Evolutionary conservation across 345 rosid species (phyloP).

Genomic region (Lepidium sativum): DNA sequence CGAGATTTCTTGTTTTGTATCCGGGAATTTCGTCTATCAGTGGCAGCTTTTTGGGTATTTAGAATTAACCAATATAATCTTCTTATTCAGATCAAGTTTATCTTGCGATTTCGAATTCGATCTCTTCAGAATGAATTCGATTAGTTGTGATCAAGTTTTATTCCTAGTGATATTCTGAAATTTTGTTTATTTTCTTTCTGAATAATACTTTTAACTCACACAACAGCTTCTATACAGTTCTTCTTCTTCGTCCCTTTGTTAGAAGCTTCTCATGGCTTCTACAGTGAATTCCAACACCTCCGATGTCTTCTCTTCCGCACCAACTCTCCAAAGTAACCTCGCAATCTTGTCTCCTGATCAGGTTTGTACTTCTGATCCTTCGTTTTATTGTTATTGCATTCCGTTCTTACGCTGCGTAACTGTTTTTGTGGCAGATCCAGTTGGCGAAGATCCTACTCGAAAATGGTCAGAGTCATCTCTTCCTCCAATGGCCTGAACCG

Average conservation of each 20-base stretch:
- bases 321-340: constrained; percentile 54
- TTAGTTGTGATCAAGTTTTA: too few species aligned
- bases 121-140: too few species aligned
- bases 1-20: neutral
- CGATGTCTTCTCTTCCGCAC: constrained; percentile 43
- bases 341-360: constrained; percentile 47
- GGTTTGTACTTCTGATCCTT: constrained; percentile 23
- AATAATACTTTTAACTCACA: neutral
- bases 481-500: constrained; percentile 65
- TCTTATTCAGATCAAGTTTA: too few species aligned
- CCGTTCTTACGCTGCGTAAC: neutral
- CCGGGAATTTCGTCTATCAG: neutral
- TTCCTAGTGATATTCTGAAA: too few species aligned
- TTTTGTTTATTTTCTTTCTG: neutral
- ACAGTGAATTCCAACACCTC: constrained; percentile 21
- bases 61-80: too few species aligned
- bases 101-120: too few species aligned
- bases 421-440: constrained; percentile 41
- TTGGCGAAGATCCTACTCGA: constrained; percentile 65
- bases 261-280: constrained; percentile 27
- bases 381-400: neutral
- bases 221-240: neutral
- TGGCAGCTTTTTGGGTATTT: neutral
- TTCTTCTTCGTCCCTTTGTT: neutral
- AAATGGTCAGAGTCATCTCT: constrained; percentile 67